Evolutionary conservation across 2,329 filamentous ascomycete species (phyloP).

Genomic region (Zelopaecilomyces penicillatus): DNA sequence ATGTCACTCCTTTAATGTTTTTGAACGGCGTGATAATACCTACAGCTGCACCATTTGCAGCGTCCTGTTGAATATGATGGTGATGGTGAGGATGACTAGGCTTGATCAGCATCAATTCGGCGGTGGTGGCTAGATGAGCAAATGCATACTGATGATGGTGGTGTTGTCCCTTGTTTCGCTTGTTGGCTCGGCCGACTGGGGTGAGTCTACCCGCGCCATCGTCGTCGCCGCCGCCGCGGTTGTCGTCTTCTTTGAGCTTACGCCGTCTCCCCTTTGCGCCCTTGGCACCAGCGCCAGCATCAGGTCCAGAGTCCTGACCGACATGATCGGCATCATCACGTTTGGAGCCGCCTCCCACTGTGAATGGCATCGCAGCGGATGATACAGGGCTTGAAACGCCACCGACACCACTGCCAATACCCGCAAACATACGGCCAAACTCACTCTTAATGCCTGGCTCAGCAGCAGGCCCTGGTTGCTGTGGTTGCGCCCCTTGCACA

Average conservation of each 20-base stretch:
- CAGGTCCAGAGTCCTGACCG: slow-evolving; percentile 35
- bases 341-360: slow-evolving; percentile 35
- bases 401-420: slow-evolving; percentile 58
- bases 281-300: slow-evolving; percentile 34
- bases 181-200: slow-evolving; percentile 51
- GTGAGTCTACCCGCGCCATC: slow-evolving; percentile 54
- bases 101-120: background rate
- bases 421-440: slow-evolving; percentile 89
- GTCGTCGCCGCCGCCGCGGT: slow-evolving; percentile 58
- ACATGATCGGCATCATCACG: slow-evolving; percentile 44
- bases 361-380: slow-evolving; percentile 32
- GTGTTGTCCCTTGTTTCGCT: slow-evolving; percentile 61
- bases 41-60: too few species aligned
- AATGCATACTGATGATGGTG: slow-evolving; percentile 58
- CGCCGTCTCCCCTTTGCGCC: slow-evolving; percentile 52
- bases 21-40: slow-evolving; percentile 35
- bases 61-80: slow-evolving; percentile 29
- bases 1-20: slow-evolving; percentile 37
- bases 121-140: slow-evolving; percentile 1
- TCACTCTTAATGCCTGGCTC: slow-evolving; percentile 92
- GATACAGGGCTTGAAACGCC: slow-evolving; percentile 44
- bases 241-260: slow-evolving; percentile 70
- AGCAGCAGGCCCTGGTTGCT: slow-evolving; percentile 66
- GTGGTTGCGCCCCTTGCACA: slow-evolving; percentile 82
- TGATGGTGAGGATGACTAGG: slow-evolving; percentile 50